Evolutionary conservation across 164 flowering plant species (phyloP).

Genomic region (Aristolochia californica): DNA sequence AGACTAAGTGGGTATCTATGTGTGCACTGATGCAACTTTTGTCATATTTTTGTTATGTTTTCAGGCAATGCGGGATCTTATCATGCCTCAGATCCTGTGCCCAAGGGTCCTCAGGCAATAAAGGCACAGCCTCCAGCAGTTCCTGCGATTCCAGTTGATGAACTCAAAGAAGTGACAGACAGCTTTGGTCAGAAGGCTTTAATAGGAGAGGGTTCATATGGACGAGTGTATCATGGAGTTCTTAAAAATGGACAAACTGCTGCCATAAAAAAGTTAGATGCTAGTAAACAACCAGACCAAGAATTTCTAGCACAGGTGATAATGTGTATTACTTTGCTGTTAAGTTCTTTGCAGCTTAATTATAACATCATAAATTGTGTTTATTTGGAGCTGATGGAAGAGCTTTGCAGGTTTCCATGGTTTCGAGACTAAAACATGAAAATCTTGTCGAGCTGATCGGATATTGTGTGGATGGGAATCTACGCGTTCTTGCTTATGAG

Average conservation of each 20-base stretch:
- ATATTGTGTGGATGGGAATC: conserved; percentile 70
- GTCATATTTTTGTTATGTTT: not conserved
- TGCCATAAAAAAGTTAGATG: conserved; percentile 80
- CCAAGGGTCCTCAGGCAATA: conserved; percentile 45
- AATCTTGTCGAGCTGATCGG: conserved; percentile 69
- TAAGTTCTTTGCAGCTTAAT: not conserved
- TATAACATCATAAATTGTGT: no score
- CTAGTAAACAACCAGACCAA: conserved; percentile 86
- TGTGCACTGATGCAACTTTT: no score
- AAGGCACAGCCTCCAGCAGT: conserved; percentile 67
- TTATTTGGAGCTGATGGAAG: conserved; percentile 1
- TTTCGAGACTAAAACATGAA: conserved; percentile 74
- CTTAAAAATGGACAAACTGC: conserved; percentile 57
- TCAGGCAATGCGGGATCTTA: conserved; percentile 51
- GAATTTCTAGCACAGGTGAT: conserved; percentile 85
- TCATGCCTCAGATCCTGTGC: conserved; percentile 47
- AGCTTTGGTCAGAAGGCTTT: conserved; percentile 60
- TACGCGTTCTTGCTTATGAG: conserved; percentile 73
- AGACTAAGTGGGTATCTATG: no score
- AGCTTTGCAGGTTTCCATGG: conserved; percentile 66
- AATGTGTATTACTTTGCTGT: not conserved
- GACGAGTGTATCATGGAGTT: conserved; percentile 76
- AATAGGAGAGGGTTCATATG: conserved; percentile 94
- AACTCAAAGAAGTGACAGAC: conserved; percentile 68
- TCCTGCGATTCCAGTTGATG: conserved; percentile 57